Percentiles rank a stretch among this genome's conserved stretches.
Evolutionary conservation across 1,284 basidiomycete species (phyloP).

Genomic region (Mycena citricolor): DNA sequence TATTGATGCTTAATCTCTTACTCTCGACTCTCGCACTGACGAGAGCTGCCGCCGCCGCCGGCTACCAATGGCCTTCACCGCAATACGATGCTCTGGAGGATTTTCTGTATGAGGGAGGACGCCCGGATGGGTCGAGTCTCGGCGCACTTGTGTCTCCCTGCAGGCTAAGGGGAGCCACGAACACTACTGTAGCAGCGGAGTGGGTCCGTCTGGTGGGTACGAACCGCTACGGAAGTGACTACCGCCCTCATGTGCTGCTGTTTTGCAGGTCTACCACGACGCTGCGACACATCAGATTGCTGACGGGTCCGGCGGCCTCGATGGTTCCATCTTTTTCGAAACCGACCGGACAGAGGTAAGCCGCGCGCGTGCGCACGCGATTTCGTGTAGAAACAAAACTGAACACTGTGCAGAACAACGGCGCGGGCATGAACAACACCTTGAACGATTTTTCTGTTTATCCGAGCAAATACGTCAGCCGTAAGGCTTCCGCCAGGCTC

Average conservation of each 20-base stretch:
- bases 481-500: slow-evolving; percentile 4
- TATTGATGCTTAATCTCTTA: too few species aligned
- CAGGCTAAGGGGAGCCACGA: slow-evolving; percentile 36
- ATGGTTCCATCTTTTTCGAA: slow-evolving; percentile 32
- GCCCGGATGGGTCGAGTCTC: slow-evolving; percentile 42
- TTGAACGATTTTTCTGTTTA: slow-evolving; percentile 26
- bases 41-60: slow-evolving; percentile 21
- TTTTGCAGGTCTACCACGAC: slow-evolving; percentile 33
- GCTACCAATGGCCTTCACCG: slow-evolving; percentile 43
- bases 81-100: slow-evolving; percentile 43
- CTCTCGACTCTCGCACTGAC: too few species aligned
- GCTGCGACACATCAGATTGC: slow-evolving; percentile 29
- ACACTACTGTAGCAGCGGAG: slow-evolving; percentile 41
- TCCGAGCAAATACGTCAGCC: slow-evolving; percentile 6
- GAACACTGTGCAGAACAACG: slow-evolving; percentile 25
- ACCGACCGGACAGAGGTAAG: slow-evolving; percentile 29
- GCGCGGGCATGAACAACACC: slow-evolving; percentile 25
- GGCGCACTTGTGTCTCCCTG: slow-evolving; percentile 42
- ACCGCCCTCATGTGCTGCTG: not conserved
- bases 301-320: slow-evolving; percentile 33
- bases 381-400: not conserved
- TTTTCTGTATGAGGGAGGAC: slow-evolving; percentile 42
- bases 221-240: not conserved
- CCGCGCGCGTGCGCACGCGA: not conserved
- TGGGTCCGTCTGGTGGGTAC: slow-evolving; percentile 43